phyloP scores from a whole-genome alignment of 1,284 basidiomycete species.

The Leccinum subrobustum region DNA sequence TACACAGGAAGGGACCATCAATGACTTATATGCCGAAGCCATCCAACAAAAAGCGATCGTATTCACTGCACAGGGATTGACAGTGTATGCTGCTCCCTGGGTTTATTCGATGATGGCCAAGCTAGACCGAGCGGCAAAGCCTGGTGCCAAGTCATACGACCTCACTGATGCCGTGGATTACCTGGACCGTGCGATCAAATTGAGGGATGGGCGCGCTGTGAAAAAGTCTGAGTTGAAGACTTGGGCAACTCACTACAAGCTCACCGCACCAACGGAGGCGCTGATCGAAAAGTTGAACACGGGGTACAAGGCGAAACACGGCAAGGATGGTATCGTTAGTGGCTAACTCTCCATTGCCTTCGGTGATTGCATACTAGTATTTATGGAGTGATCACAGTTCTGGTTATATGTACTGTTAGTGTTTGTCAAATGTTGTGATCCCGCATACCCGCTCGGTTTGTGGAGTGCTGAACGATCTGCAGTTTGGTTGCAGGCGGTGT shows the following conservation, averaged over 20 bases:
- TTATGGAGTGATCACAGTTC: background rate
- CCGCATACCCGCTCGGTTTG: background rate
- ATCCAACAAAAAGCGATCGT: slow-evolving; percentile 7
- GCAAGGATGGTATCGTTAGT: slow-evolving; percentile 2
- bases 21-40: slow-evolving; percentile 4
- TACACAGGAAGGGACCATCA: slow-evolving; percentile 1
- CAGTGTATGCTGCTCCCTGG: slow-evolving; percentile 14
- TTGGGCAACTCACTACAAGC: slow-evolving; percentile 5
- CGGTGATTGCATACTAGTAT: background rate
- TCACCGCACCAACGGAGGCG: background rate
- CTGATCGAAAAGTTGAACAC: background rate
- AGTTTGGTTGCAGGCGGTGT: background rate
- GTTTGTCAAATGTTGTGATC: background rate
- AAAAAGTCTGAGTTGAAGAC: slow-evolving; percentile 7
- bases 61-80: slow-evolving; percentile 8
- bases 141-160: slow-evolving; percentile 9
- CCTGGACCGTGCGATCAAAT: slow-evolving; percentile 2
- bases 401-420: background rate
- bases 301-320: slow-evolving; percentile 2
- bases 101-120: slow-evolving; percentile 13
- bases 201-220: slow-evolving; percentile 2
- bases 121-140: slow-evolving; percentile 9
- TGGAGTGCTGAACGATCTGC: background rate
- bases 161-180: slow-evolving; percentile 8
- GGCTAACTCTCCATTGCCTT: background rate